Percentiles rank a stretch among this genome's conserved stretches.
Evolutionary conservation across 768 basidiomycete species (phyloP).

Genomic region (Trametes punicea): DNA sequence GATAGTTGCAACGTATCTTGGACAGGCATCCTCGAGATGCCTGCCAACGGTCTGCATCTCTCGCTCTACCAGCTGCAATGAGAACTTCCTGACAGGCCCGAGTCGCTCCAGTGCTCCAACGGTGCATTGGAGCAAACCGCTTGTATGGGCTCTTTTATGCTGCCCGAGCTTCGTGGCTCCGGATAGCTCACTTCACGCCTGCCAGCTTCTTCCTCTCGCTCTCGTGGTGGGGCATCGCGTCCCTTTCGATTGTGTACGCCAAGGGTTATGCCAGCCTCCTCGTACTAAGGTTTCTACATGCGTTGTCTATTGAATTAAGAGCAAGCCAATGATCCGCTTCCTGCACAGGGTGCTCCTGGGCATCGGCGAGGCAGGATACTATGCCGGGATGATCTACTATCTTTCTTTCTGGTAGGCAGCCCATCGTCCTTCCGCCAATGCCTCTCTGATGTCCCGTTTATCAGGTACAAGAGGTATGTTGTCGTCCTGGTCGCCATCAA

Average conservation of each 20-base stretch:
- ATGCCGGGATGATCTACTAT: constrained; percentile 61
- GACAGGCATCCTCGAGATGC: constrained; percentile 52
- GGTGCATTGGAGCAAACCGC: constrained; percentile 54
- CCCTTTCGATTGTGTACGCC: constrained; percentile 51
- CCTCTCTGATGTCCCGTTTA: not conserved
- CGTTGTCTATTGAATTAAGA: not conserved
- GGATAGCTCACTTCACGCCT: not conserved
- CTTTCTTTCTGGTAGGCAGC: constrained; percentile 47
- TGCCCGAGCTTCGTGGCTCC: not conserved
- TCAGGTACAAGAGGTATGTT: constrained; percentile 32
- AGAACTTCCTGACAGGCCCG: not conserved
- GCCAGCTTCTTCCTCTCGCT: constrained; percentile 52
- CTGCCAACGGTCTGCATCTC: constrained; percentile 43
- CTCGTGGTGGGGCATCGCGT: constrained; percentile 50
- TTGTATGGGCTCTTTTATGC: constrained; percentile 36
- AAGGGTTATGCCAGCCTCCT: constrained; percentile 51
- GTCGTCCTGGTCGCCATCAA: too few relatives aligned
- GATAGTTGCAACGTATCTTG: not conserved
- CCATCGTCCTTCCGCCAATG: not conserved
- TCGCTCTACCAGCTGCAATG: too few relatives aligned
- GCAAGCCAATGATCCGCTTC: not conserved
- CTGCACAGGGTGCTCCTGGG: constrained; percentile 49
- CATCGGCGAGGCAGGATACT: constrained; percentile 60
- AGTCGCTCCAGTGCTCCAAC: constrained; percentile 43
- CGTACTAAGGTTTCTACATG: constrained; percentile 39